Evolutionary conservation across 495 filamentous ascomycete genomes (phyloP), one percentile per base, ranked within the genome.

Genomic region (Symbiotaphrina buchneri): DNA sequence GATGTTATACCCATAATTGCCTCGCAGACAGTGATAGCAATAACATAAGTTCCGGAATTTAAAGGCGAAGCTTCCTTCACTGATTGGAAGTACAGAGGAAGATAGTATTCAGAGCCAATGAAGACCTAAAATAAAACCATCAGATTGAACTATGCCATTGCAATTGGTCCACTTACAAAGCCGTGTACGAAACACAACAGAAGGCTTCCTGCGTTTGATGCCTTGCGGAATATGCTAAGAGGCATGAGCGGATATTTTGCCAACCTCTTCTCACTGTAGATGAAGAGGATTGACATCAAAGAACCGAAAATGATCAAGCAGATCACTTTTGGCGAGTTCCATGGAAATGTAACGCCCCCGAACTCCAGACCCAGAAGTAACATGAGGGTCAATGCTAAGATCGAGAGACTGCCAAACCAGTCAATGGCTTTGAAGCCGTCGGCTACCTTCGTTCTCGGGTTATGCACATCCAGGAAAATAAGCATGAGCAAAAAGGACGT

Each of bases 181-280:
- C 65, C 68, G 40, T 84, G 77, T 34, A 63, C 52, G 47, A 74
- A 73, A 34, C 58, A 62, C 27, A 70, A 52, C 5, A 48, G 17
- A 3, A 80, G 53, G 0, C 61, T 51, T 2, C 68, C 65, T 15
- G 71, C 39, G 45, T 71, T 72, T 14, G 68, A 63, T 13, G 52
- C 52, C 8, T 59, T 47, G 11, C 51, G 53, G 52, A 84, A 82
- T 2, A 91, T 49, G 0, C 59, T 58, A 21, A 76, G 44, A 0
- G 83, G 83, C 42, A 85, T 81, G 27, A 91, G 58, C 0, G 83
- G 81, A 39, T 71, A 73, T 20, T 67, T 60, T 35, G 82, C 79
- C 3, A 84, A 32, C 39, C 69, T 71, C 60, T 57, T 65, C 45
- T 90, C 79, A 42, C 68, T 58, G 1, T 78, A 11, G 41, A 67